Percentiles rank a stretch among this genome's conserved stretches.
These are phyloP conservation scores for Silene conica DNA, from an alignment of 148 eudicot species.

Conservation along the genomic window DNA sequence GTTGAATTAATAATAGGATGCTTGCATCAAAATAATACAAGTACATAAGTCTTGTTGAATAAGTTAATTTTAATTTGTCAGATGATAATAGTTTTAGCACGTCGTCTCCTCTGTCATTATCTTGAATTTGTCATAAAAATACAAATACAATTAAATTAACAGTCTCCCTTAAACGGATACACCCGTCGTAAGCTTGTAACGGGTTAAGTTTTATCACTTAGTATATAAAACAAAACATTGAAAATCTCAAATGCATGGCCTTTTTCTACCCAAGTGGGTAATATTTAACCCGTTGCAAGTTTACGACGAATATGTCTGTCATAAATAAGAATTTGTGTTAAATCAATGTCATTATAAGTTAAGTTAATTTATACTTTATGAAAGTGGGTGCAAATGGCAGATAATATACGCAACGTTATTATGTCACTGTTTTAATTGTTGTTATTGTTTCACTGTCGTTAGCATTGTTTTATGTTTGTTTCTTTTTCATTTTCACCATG, in stretches of 20 bases:
- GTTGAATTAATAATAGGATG: not conserved
- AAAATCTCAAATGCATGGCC: too few relatives aligned
- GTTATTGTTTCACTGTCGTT: not conserved
- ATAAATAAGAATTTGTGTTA: too few relatives aligned
- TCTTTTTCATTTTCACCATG: not conserved
- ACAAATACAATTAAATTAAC: not conserved
- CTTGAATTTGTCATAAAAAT: conserved; percentile 6
- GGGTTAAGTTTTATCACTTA: too few relatives aligned
- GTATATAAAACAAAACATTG: too few relatives aligned
- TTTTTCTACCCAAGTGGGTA: too few relatives aligned
- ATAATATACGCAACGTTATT: conserved; percentile 4
- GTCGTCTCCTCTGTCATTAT: conserved; percentile 1
- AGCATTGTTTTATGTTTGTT: conserved; percentile 1
- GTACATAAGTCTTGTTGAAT: not conserved
- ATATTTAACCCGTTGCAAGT: too few relatives aligned
- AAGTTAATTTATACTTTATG: not conserved
- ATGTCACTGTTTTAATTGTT: conserved; percentile 1
- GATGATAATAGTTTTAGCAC: not conserved
- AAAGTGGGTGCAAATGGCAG: not conserved
- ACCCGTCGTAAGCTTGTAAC: too few relatives aligned
- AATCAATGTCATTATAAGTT: not conserved
- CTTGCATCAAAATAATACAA: not conserved
- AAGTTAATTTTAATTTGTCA: not conserved
- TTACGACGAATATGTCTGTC: too few relatives aligned
- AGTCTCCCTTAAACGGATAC: not conserved